Evolutionary conservation across 306 rosid species (phyloP).

Genomic region (Potentilla sterilis): DNA sequence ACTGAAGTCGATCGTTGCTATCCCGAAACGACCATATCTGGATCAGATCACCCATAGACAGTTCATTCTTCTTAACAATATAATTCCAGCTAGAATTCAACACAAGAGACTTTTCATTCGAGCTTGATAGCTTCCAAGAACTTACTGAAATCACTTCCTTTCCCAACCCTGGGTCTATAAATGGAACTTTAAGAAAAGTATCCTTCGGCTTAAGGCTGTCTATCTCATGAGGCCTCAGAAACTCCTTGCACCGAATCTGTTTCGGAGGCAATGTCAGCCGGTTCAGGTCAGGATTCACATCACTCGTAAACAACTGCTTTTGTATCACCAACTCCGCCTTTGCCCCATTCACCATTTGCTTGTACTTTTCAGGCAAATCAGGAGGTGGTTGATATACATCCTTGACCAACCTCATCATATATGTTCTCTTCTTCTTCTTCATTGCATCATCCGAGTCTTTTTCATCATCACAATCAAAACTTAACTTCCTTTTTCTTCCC

Average conservation of each 20-base stretch:
- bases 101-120: not conserved
- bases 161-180: not conserved
- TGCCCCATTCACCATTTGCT: not conserved
- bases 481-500: not conserved
- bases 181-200: not conserved
- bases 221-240: not conserved
- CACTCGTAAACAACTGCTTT: not conserved
- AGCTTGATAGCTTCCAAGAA: not conserved
- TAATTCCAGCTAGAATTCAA: not conserved
- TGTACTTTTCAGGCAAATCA: not conserved
- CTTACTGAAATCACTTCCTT: not conserved
- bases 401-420: not conserved
- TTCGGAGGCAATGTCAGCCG: not conserved
- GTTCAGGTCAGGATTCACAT: not conserved
- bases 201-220: not conserved
- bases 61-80: not conserved
- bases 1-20: not conserved
- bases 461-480: not conserved
- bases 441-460: not conserved
- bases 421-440: not conserved
- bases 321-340: not conserved
- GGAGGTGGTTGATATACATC: not conserved
- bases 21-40: constrained; percentile 1
- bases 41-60: not conserved
- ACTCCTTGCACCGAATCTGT: not conserved